These are phyloP conservation scores for Aegilops longissima DNA, from an alignment of 176 grass and related monocot genomes.

Conservation along the genomic window DNA sequence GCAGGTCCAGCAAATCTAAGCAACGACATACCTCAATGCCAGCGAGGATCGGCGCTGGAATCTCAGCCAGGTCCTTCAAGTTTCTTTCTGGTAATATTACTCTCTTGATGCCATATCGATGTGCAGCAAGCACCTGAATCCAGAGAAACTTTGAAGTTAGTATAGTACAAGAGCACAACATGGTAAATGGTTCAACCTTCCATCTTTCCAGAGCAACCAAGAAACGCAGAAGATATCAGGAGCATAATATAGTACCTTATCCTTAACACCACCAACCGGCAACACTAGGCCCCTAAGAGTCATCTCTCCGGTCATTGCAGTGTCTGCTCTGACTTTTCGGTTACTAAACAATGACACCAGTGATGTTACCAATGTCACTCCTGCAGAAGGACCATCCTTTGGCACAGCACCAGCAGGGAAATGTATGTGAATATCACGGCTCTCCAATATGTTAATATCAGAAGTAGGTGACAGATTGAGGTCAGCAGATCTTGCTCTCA, in stretches of 20 bases:
- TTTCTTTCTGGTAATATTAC: slow-evolving; percentile 97
- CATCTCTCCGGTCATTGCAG: slow-evolving; percentile 99
- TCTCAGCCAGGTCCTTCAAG: slow-evolving; percentile 87
- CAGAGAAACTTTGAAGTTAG: neutral
- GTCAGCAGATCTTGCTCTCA: slow-evolving; percentile 85
- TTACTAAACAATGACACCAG: slow-evolving; percentile 90
- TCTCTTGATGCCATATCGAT: slow-evolving; percentile 94
- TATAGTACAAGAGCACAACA: neutral
- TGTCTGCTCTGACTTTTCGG: slow-evolving; percentile 87
- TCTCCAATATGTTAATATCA: slow-evolving; percentile 80
- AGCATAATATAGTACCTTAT: slow-evolving; percentile 64
- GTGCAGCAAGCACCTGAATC: slow-evolving; percentile 83
- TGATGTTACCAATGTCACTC: slow-evolving; percentile 89
- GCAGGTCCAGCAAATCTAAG: neutral
- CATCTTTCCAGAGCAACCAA: neutral
- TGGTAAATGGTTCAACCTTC: neutral
- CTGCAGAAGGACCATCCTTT: slow-evolving; percentile 97
- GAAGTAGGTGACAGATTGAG: slow-evolving; percentile 68
- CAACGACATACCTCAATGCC: slow-evolving; percentile 71
- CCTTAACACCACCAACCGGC: slow-evolving; percentile 94
- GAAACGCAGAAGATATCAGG: neutral
- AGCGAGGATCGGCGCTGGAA: slow-evolving; percentile 76
- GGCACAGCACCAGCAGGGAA: slow-evolving; percentile 99
- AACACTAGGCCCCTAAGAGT: slow-evolving; percentile 94
- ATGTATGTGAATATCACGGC: slow-evolving; percentile 93